Conservation (phyloP, 2,329 filamentous ascomycete genomes). For the Verticillium klebahnii region DNA sequence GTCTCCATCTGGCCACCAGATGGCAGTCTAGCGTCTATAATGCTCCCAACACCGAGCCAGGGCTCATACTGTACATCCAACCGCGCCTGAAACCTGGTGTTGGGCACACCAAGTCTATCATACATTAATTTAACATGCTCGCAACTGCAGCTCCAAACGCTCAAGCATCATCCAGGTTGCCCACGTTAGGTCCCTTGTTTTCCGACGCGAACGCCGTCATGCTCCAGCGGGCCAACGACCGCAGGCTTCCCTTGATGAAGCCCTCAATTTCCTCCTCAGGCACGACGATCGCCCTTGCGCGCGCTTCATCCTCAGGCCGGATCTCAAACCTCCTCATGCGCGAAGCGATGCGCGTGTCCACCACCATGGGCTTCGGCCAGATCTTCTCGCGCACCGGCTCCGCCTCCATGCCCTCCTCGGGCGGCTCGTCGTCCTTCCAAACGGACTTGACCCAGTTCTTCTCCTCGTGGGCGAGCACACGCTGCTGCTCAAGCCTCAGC, state of each 20-base stretch:
- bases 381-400: slow-evolving; percentile 58
- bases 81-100: neutral
- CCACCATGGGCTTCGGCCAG: slow-evolving; percentile 68
- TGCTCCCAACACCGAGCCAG: neutral
- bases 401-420: slow-evolving; percentile 33
- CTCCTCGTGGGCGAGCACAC: slow-evolving; percentile 66
- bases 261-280: slow-evolving; percentile 67
- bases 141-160: neutral
- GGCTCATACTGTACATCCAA: neutral
- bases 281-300: slow-evolving; percentile 57
- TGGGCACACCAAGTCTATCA: neutral
- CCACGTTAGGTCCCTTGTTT: slow-evolving; percentile 35
- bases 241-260: slow-evolving; percentile 58
- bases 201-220: slow-evolving; percentile 32
- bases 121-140: neutral
- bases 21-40: neutral
- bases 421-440: slow-evolving; percentile 49
- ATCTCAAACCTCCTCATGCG: slow-evolving; percentile 81
- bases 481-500: slow-evolving; percentile 51
- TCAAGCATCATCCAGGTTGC: slow-evolving; percentile 28
- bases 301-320: slow-evolving; percentile 62
- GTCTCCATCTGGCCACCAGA: neutral
- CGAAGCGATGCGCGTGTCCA: slow-evolving; percentile 70
- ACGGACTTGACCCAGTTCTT: slow-evolving; percentile 79
- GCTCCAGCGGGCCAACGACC: slow-evolving; percentile 49